phyloP scores from a whole-genome alignment of 306 rosid genomes.

The Lathyrus tuberosus region DNA sequence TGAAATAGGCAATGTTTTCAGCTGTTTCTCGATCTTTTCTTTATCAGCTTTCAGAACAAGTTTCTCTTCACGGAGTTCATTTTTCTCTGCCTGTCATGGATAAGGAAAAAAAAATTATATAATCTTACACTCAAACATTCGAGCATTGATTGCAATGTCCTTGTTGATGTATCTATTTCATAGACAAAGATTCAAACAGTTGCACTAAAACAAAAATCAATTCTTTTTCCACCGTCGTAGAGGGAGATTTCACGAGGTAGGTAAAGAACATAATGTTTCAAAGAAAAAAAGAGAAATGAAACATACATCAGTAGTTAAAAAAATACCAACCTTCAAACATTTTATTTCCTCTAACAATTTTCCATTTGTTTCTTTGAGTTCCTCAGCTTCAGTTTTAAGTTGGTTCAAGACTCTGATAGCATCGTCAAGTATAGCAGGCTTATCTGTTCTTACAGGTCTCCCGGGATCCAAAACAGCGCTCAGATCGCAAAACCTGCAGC shows the following conservation, averaged over 20 bases:
- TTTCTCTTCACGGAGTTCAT: constrained; percentile 86
- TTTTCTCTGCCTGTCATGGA: constrained; percentile 75
- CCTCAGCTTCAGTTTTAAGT: constrained; percentile 74
- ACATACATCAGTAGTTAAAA: constrained; percentile 17
- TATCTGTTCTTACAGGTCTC: constrained; percentile 73
- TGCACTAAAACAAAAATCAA: not conserved
- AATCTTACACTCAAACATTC: constrained; percentile 8
- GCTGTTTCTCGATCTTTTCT: constrained; percentile 72
- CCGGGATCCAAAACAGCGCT: constrained; percentile 82
- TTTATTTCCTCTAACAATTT: constrained; percentile 76
- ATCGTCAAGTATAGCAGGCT: constrained; percentile 80
- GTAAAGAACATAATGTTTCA: not conserved
- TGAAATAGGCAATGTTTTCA: constrained; percentile 62
- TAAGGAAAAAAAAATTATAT: not conserved
- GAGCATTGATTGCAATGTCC: constrained; percentile 1
- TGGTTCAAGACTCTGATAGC: constrained; percentile 80
- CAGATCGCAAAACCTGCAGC: constrained; percentile 75
- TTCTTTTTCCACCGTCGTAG: constrained; percentile 7
- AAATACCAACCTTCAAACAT: constrained; percentile 66
- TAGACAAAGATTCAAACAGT: not conserved
- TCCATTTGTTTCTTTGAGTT: constrained; percentile 72
- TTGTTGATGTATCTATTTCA: constrained; percentile 8
- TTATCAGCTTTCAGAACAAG: constrained; percentile 69
- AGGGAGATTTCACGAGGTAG: constrained; percentile 12
- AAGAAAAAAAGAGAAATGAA: constrained; percentile 2